These are phyloP conservation scores for Emmonsia crescens DNA, from an alignment of 2,329 filamentous ascomycete species.

Conservation along the genomic window DNA sequence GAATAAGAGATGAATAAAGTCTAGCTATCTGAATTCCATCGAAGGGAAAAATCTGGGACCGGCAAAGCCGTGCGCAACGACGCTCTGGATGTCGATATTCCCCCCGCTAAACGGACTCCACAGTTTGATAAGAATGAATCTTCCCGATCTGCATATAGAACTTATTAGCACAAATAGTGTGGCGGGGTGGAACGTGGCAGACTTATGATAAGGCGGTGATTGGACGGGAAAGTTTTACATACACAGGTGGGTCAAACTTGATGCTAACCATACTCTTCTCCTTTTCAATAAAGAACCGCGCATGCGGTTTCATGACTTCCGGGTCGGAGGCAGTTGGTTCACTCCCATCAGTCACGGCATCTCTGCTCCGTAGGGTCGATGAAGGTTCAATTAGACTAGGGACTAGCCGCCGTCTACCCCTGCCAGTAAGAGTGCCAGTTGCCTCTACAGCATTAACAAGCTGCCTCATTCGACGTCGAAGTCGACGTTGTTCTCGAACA, in stretches of 20 bases:
- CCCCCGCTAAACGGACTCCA: conserved; percentile 66
- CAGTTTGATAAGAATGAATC: conserved; percentile 79
- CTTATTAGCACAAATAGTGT: conserved; percentile 2
- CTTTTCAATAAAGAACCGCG: conserved; percentile 72
- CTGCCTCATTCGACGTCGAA: conserved; percentile 18
- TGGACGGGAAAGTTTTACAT: conserved; percentile 15
- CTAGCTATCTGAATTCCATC: conserved; percentile 45
- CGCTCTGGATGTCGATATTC: conserved; percentile 84
- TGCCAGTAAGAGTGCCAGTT: conserved; percentile 7
- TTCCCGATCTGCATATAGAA: conserved; percentile 47
- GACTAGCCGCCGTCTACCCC: conserved; percentile 16
- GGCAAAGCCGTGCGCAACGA: conserved; percentile 72
- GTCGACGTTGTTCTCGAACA: conserved; percentile 19
- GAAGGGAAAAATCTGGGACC: conserved; percentile 77
- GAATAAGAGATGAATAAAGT: background rate
- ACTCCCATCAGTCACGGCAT: background rate
- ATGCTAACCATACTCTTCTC: conserved; percentile 78
- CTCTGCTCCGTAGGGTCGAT: background rate
- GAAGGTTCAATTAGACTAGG: conserved; percentile 22
- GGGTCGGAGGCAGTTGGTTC: conserved; percentile 4
- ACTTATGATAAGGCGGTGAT: conserved; percentile 5
- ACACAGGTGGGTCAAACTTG: conserved; percentile 49
- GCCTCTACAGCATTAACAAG: conserved; percentile 13
- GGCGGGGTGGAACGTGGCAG: background rate
- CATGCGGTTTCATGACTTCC: conserved; percentile 59